Conservation (phyloP, 1,284 basidiomycete species). For the Microbotryomycetes sp. region DNA sequence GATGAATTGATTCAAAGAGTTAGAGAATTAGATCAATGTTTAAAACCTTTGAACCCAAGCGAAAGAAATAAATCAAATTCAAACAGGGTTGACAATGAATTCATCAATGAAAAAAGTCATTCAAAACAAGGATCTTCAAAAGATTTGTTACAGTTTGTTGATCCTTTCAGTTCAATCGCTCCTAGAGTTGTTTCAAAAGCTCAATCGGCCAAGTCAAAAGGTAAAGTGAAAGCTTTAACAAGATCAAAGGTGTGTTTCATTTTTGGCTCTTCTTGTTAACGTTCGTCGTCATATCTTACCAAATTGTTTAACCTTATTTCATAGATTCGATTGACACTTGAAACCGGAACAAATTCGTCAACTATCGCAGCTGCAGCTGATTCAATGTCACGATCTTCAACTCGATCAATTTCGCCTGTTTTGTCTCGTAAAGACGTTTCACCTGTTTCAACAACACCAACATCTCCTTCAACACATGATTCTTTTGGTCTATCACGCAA, state of each 20-base stretch:
- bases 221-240: constrained; percentile 5
- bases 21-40: not conserved
- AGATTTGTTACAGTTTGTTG: constrained; percentile 12
- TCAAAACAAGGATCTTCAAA: constrained; percentile 12
- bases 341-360: too few relatives aligned
- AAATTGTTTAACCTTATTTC: too few relatives aligned
- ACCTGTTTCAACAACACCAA: too few relatives aligned
- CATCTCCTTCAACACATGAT: too few relatives aligned
- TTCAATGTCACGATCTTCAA: not conserved
- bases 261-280: too few relatives aligned
- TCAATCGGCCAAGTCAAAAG: constrained; percentile 22
- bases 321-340: too few relatives aligned
- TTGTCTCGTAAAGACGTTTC: not conserved
- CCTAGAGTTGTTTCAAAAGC: constrained; percentile 15
- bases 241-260: too few relatives aligned
- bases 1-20: not conserved
- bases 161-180: constrained; percentile 26
- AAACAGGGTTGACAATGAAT: not conserved
- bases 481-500: too few relatives aligned
- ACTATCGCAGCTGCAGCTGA: too few relatives aligned
- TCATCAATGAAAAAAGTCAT: not conserved
- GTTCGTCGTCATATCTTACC: too few relatives aligned
- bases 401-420: not conserved
- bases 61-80: not conserved
- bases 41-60: too few relatives aligned